These are phyloP conservation scores for Scenedesmus sp. DNA, from an alignment of 163 green algal genomes.

Conservation along the genomic window DNA sequence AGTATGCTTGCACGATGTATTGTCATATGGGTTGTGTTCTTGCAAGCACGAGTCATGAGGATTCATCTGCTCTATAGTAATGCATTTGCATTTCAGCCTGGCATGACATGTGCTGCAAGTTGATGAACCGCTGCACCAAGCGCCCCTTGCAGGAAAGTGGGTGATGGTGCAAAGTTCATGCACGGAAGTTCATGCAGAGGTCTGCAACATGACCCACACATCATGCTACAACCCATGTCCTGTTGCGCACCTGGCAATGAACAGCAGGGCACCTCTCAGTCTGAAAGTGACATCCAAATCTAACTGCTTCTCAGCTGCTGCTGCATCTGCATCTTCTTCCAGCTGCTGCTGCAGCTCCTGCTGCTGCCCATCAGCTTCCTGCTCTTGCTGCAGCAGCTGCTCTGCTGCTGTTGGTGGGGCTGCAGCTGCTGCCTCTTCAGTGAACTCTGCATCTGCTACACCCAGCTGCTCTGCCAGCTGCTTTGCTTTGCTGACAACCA, in stretches of 20 bases:
- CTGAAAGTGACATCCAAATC: neutral
- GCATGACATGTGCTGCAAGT: neutral
- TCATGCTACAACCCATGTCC: no score
- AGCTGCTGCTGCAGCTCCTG: neutral
- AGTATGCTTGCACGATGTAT: no score
- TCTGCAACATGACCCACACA: neutral
- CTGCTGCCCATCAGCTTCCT: neutral
- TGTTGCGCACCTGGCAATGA: neutral
- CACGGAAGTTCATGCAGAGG: neutral
- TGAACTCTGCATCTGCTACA: neutral
- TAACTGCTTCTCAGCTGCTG: neutral
- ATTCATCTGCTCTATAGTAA: neutral
- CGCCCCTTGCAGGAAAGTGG: no score
- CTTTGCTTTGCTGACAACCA: slow-evolving; percentile 10
- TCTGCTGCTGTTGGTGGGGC: neutral
- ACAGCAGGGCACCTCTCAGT: slow-evolving; percentile 21
- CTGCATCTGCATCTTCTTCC: neutral
- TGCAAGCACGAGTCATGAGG: neutral
- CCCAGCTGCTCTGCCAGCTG: slow-evolving; percentile 24
- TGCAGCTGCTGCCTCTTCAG: slow-evolving; percentile 3
- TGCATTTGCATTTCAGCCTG: neutral
- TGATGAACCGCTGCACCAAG: neutral
- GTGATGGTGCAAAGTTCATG: neutral
- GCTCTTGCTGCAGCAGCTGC: neutral
- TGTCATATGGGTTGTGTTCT: neutral